phyloP scores from a whole-genome alignment of 169 alveolate species.

The Cryptosporidium baileyi region DNA sequence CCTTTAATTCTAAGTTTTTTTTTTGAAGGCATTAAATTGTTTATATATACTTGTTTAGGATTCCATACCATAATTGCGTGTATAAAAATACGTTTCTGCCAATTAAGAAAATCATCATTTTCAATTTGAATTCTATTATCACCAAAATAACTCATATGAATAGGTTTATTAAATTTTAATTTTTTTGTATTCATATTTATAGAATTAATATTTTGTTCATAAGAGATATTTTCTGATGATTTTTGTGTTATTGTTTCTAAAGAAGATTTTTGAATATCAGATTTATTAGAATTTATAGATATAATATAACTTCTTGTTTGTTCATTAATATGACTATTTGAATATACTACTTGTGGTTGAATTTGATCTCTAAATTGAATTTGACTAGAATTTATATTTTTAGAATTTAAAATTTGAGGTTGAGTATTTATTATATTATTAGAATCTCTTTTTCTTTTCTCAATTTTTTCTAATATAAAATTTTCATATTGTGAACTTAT shows the following conservation, averaged over 20 bases:
- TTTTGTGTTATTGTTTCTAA: too few species aligned
- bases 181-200: neutral
- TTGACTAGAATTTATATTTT: neutral
- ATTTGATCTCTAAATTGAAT: neutral
- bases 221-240: too few species aligned
- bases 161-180: neutral
- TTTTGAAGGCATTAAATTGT: neutral
- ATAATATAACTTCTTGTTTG: too few species aligned
- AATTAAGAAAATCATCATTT: neutral
- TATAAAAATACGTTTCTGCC: neutral
- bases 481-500: neutral
- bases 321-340: too few species aligned
- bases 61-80: constrained; percentile 22
- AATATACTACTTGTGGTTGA: neutral
- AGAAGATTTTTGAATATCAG: too few species aligned
- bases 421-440: neutral
- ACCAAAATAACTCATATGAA: constrained; percentile 22
- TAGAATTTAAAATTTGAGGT: neutral
- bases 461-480: neutral
- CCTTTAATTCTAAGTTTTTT: neutral
- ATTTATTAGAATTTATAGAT: too few species aligned
- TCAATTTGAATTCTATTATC: constrained; percentile 3
- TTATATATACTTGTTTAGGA: constrained; percentile 30
- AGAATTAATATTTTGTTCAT: too few species aligned
- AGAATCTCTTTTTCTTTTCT: neutral